Base-by-base conservation (phyloP, 2,329 filamentous ascomycete genomes). In the Bipolaris cookei region DNA sequence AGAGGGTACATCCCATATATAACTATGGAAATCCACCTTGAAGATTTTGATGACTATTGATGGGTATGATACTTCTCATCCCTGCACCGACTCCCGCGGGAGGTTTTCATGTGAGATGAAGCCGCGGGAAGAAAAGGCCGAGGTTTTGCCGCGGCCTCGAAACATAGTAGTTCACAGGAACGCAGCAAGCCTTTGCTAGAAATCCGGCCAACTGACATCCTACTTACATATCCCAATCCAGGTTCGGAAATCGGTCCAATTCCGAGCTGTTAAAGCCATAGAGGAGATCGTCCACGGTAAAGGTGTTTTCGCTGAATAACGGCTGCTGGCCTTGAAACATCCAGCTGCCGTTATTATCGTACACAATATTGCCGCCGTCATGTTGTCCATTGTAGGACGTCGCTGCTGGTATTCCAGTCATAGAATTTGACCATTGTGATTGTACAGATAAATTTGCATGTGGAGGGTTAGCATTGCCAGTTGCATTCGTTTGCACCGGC, bases 231-330 rank as follows among this genome's bases (percentile, higher is more conserved):
- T 55, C 39, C 53, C 53, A 55, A 4, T 55, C 11, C 14, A 51
- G 1, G n/a, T 62, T 54, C 13, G 65, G 59, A 23, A 71, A 64
- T 34, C 61, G 64, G 51, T 71, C 68, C 11, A 71, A 54, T 20
- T 66, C 63, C 7, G 68, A 68, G 14, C 68, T 60, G 21, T 71
- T 69, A 46, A 71, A 68, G 2, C 68, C 68, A 14, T 67, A 71
- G 11, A 67, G 61, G 0, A 71, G 49, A 18, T 71, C 68, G 13
- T 71, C 68, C 1, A 69, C 58, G 16, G 65, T 62, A 13, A 68
- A 56, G 3, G 55, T 47, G 10, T 38, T 52, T 16, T 69, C 66
- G 18, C 53, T 54, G 14, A 55, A 63, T 23, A 57, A 23, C 23
- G 59, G 62, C 6, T 66, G 61, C 21, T 61, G 54, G 4, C 43